These are phyloP conservation scores for Theileria orientalis DNA, from an alignment of 169 alveolate genomes.

Conservation along the genomic window DNA sequence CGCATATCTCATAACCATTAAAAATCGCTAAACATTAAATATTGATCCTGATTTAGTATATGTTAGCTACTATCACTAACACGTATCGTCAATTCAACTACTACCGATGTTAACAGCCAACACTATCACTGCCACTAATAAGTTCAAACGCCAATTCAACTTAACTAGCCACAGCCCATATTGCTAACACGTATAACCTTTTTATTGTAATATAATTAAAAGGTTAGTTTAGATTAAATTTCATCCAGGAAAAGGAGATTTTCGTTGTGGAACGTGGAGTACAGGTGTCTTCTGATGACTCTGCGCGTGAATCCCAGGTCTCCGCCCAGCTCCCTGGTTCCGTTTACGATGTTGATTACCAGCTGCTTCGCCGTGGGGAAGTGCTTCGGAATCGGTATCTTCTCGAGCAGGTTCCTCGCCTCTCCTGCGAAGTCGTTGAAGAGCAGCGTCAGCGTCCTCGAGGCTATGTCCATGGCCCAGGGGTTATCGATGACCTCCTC, in stretches of 20 bases:
- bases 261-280: constrained; percentile 5
- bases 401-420: constrained; percentile 19
- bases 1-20: constrained; percentile 30
- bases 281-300: neutral
- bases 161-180: too few species aligned
- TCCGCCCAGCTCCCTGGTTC: neutral
- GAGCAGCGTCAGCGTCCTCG: constrained; percentile 17
- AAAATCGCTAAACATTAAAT: too few species aligned
- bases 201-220: neutral
- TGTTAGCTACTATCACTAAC: neutral
- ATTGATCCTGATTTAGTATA: too few species aligned
- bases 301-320: constrained; percentile 7
- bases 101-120: too few species aligned
- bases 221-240: neutral
- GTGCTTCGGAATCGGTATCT: constrained; percentile 33
- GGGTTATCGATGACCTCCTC: constrained; percentile 55
- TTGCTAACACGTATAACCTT: too few species aligned
- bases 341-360: constrained; percentile 6
- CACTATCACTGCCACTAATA: too few species aligned
- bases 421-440: constrained; percentile 1
- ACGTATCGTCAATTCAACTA: neutral
- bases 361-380: constrained; percentile 22
- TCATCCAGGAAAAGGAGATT: constrained; percentile 3
- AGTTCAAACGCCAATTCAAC: too few species aligned
- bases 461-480: constrained; percentile 9